phyloP scores from a whole-genome alignment of 768 basidiomycete species.

The Punctularia strigosozonata region DNA sequence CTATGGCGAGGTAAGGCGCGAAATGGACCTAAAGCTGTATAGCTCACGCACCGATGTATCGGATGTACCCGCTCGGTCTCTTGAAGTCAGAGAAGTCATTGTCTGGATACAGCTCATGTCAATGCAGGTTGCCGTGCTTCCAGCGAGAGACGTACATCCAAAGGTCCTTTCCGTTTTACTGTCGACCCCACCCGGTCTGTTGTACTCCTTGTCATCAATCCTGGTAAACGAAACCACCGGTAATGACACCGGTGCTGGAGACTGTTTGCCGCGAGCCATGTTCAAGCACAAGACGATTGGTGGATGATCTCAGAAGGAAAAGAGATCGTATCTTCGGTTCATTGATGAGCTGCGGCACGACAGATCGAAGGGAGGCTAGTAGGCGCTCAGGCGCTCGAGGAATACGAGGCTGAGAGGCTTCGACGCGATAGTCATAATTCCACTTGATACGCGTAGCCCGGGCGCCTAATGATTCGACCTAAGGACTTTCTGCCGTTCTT shows the following conservation, averaged over 20 bases:
- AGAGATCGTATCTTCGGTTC: too few species aligned
- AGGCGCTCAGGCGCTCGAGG: too few species aligned
- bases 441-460: too few species aligned
- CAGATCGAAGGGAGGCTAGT: too few species aligned
- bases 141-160: constrained; percentile 47
- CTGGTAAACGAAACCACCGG: constrained; percentile 62
- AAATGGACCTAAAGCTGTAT: background rate
- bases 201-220: constrained; percentile 51
- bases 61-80: constrained; percentile 79
- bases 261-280: constrained; percentile 28
- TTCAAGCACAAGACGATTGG: too few species aligned
- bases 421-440: too few species aligned
- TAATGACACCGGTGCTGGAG: constrained; percentile 27
- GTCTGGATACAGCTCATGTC: constrained; percentile 24
- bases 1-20: constrained; percentile 26
- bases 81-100: constrained; percentile 62
- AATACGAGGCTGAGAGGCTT: too few species aligned
- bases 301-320: too few species aligned
- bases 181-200: constrained; percentile 49
- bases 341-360: too few species aligned
- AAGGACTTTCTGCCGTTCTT: too few species aligned
- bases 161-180: constrained; percentile 54
- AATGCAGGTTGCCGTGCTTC: background rate
- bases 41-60: constrained; percentile 63
- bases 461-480: too few species aligned